These are phyloP conservation scores for Calophaca sinica DNA, from an alignment of 306 rosid species.

Conservation along the genomic window DNA sequence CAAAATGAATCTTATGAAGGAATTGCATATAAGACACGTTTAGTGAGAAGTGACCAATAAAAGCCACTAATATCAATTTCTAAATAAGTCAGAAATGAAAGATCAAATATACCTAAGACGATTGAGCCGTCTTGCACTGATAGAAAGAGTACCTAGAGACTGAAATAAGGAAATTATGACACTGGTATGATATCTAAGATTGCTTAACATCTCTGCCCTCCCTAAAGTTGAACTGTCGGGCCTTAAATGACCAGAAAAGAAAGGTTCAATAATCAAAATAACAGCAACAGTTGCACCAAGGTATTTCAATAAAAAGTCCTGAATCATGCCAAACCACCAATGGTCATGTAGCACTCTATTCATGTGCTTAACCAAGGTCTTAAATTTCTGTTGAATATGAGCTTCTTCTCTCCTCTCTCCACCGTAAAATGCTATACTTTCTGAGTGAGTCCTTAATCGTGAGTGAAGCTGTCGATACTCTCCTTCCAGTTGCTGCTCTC, in stretches of 20 bases:
- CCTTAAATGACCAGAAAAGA: constrained; percentile 89
- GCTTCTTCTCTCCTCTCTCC: constrained; percentile 92
- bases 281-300: constrained; percentile 99
- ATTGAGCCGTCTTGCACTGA: constrained; percentile 89
- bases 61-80: constrained; percentile 38
- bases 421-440: constrained; percentile 96
- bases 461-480: constrained; percentile 96
- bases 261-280: constrained; percentile 93
- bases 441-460: constrained; percentile 95
- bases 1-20: constrained; percentile 33
- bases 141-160: constrained; percentile 94
- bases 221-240: constrained; percentile 98
- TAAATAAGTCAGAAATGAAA: constrained; percentile 25
- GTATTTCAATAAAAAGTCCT: constrained; percentile 91
- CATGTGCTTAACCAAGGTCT: constrained; percentile 69
- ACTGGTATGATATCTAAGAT: constrained; percentile 98
- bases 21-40: constrained; percentile 27
- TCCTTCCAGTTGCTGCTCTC: constrained; percentile 96
- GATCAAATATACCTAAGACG: constrained; percentile 81
- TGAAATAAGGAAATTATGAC: constrained; percentile 93
- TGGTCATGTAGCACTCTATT: constrained; percentile 80
- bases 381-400: constrained; percentile 88
- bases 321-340: constrained; percentile 99
- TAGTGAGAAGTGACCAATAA: constrained; percentile 22
- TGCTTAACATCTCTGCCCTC: constrained; percentile 99